Evolutionary conservation across 1,139 yeast species (phyloP).

Genomic region (Blastobotrys elegans): DNA sequence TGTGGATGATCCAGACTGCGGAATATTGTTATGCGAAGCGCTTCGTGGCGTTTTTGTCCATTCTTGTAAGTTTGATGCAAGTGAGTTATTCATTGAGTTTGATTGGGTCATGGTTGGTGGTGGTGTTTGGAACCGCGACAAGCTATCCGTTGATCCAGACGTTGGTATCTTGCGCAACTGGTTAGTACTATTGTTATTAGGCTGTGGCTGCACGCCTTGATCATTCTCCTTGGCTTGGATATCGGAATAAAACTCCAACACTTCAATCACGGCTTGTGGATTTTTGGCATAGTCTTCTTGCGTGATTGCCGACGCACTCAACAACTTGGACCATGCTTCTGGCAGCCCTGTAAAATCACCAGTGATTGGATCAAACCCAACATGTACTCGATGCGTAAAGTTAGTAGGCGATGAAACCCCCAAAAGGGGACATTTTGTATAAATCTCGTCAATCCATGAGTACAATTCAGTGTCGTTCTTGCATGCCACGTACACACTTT

Average conservation of each 20-base stretch:
- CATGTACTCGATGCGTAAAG: slow-evolving; percentile 44
- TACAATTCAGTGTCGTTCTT: slow-evolving; percentile 76
- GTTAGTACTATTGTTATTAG: neutral
- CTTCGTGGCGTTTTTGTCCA: slow-evolving; percentile 29
- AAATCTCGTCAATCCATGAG: slow-evolving; percentile 89
- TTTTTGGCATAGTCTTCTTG: slow-evolving; percentile 42
- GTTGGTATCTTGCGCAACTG: slow-evolving; percentile 5
- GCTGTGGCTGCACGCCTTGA: slow-evolving; percentile 4
- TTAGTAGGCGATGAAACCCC: slow-evolving; percentile 52
- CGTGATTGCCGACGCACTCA: slow-evolving; percentile 41
- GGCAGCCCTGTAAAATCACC: slow-evolving; percentile 47
- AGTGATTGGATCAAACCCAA: slow-evolving; percentile 41
- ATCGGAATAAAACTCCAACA: slow-evolving; percentile 67
- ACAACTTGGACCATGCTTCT: slow-evolving; percentile 41
- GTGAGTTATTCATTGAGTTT: slow-evolving; percentile 3
- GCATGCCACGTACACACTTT: slow-evolving; percentile 68
- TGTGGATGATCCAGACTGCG: slow-evolving; percentile 7
- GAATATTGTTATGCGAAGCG: slow-evolving; percentile 9
- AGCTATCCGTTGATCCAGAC: slow-evolving; percentile 9
- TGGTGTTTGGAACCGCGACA: neutral
- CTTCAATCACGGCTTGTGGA: slow-evolving; percentile 66
- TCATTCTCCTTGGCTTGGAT: slow-evolving; percentile 14
- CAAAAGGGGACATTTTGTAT: slow-evolving; percentile 77
- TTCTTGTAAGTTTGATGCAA: slow-evolving; percentile 27
- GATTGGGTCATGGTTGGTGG: neutral